phyloP scores from a whole-genome alignment of 345 rosid genomes.

The Aquilaria yunnanensis region DNA sequence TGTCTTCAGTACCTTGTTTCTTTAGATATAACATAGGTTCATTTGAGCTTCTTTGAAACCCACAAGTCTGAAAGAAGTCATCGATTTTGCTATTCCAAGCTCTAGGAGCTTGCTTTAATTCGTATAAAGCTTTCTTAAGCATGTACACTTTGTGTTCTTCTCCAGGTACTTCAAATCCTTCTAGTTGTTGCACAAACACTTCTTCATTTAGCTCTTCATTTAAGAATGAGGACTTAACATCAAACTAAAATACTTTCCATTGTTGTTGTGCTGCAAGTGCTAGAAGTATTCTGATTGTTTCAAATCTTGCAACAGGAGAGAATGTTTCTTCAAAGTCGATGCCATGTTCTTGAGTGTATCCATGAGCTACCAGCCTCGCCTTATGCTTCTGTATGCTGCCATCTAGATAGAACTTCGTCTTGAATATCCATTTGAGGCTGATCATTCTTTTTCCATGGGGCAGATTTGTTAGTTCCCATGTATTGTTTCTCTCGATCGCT shows the following conservation, averaged over 20 bases:
- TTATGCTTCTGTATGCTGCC: conserved; percentile 5
- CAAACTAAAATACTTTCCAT: conserved; percentile 9
- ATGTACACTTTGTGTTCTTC: neutral
- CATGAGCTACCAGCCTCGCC: conserved; percentile 4
- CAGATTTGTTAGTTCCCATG: conserved; percentile 1
- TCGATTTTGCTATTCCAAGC: neutral
- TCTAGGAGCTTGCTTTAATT: neutral
- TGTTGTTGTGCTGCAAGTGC: neutral
- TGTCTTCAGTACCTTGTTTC: no score
- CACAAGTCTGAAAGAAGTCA: neutral
- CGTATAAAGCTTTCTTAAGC: neutral
- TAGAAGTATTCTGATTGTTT: neutral
- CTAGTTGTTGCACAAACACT: conserved; percentile 1
- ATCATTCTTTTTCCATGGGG: neutral
- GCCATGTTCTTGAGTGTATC: conserved; percentile 1
- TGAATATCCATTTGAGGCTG: conserved; percentile 19
- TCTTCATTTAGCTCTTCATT: conserved; percentile 13
- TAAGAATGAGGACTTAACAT: conserved; percentile 15
- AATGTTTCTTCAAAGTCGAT: neutral
- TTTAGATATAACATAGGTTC: neutral
- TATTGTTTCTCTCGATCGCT: conserved; percentile 7
- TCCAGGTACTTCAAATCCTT: conserved; percentile 4
- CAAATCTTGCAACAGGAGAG: neutral
- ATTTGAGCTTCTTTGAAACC: neutral
- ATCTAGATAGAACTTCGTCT: conserved; percentile 5